Evolutionary conservation across 2,329 filamentous ascomycete species (phyloP), one percentile per base, ranked within the genome.

Genomic region (Laburnicola sp.): DNA sequence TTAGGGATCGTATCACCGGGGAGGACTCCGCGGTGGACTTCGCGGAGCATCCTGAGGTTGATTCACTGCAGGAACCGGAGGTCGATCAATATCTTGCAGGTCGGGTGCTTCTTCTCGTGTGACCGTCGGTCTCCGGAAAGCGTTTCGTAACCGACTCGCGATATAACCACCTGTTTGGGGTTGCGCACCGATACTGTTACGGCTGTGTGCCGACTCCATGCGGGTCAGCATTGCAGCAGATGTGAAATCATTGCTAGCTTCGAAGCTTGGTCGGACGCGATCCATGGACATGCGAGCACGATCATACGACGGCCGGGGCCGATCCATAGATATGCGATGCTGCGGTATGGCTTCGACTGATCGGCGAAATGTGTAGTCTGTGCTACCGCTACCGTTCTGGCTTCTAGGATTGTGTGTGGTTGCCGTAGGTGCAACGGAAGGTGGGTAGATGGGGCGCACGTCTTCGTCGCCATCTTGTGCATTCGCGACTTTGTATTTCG

Each of bases 301-400:
- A 66, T 97, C 93, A 70, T 89, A 95, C n/a, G 90, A 95, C 35
- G 90, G 90, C 57, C 91, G 80, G 4, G 86, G 80, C 51, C 64
- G 73, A 56, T 68, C 73, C 54, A 64, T 51, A 23, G 73, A 74
- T 53, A 68, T 63, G 36, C 67, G 59, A 51, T 65, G 59, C 4
- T 51, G 53, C 1, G 64, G 56, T 32, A 69, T 51, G 22, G 63
- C 67, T 45, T 73, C 70, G 44, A 68, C 54, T 4, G 69, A 72
- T 37, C 61, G 70, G 41, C 76, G 75, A 42, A 73, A 78, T 22
- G 91, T 95, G 72, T 91, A 95, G 64, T 95, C 92, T 43, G 94
- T 97, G 54, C 91, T 93, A 73, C 96, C 92, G 75, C 92, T 97
- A 54, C 91, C 91, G 63, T 93, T 95, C 69, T 96, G 90, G 64